These are phyloP conservation scores for Histomonas meleagridis DNA, from an alignment of 208 protist genomes.

Conservation along the genomic window DNA sequence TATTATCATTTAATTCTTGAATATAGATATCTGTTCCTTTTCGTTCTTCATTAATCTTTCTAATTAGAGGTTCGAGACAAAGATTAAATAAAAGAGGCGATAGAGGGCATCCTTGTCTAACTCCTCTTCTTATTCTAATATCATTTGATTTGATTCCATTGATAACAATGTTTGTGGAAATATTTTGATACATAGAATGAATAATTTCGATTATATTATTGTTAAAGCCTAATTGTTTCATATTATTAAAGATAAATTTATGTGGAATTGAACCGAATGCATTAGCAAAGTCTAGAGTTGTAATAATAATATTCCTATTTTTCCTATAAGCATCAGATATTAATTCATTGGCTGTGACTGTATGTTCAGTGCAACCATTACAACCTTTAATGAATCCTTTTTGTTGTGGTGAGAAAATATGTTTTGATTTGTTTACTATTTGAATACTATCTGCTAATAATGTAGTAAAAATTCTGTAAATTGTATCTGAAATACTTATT, in stretches of 20 bases:
- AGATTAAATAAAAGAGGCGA: neutral
- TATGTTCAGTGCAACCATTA: neutral
- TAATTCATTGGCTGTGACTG: neutral
- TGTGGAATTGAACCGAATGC: neutral
- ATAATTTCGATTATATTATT: neutral
- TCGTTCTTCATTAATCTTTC: too few species aligned
- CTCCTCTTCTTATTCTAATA: neutral
- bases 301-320: neutral
- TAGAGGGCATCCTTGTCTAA: neutral
- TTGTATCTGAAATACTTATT: neutral
- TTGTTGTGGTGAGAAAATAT: neutral
- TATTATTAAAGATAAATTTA: neutral
- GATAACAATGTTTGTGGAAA: neutral
- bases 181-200: neutral
- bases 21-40: neutral
- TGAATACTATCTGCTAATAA: too few species aligned
- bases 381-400: neutral
- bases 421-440: too few species aligned
- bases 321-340: neutral
- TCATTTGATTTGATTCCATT: neutral
- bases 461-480: neutral
- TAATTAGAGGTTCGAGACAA: neutral
- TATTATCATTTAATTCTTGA: neutral
- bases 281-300: neutral
- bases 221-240: neutral